Base-by-base conservation (phyloP, 192 early-diverging fungal genomes). In the Phycomyces nitens region DNA sequence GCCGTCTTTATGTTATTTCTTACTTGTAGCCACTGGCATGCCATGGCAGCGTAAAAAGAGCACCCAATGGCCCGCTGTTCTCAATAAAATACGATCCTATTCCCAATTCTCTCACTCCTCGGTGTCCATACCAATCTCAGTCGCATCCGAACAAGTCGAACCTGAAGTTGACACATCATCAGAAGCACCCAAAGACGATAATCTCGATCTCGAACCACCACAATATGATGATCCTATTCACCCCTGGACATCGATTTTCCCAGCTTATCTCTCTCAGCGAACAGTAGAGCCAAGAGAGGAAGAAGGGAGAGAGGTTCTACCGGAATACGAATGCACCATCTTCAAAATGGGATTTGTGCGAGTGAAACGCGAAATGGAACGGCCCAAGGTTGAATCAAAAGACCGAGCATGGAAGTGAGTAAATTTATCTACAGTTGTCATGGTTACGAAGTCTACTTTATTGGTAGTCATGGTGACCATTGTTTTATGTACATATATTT, bases 361-460 rank as follows among this genome's bases (percentile, higher is more conserved):
- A 23, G 64, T 79, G 38, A 82, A 82, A 53, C 71, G 71, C n/a
- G 80, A 82, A 57, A 58, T 73, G 20, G 63, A 75, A 23, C 60
- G 62, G 26, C 61, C 60, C n/a, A 66, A 55, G 9, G 65, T 65
- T 23, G 42, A 63, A 62, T 60, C 80, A 0, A 73, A 73, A 7
- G 59, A 74, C 38, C 64, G 80, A 56, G 77, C 75, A n/a, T 82
- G 80, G 80, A 79, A 56, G 73, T 75, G 66, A 62, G 62, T 55
- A 52, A 16, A 26, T 27, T 34, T 34, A 34, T 5, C 29, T 34
- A 34, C 8, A 21, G 55, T 23, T 40, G 43, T 58, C 39, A 47
- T 58, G 23, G 38, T 26, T 52, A 23, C 29, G 3, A 40, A 26
- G 10, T 29, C 26, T 14, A 47, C 12, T 59, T 24, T 59, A 3